Evolutionary conservation across 169 alveolate species (phyloP), one percentile per base, ranked within the genome.

Genomic region (Babesia bigemina): DNA sequence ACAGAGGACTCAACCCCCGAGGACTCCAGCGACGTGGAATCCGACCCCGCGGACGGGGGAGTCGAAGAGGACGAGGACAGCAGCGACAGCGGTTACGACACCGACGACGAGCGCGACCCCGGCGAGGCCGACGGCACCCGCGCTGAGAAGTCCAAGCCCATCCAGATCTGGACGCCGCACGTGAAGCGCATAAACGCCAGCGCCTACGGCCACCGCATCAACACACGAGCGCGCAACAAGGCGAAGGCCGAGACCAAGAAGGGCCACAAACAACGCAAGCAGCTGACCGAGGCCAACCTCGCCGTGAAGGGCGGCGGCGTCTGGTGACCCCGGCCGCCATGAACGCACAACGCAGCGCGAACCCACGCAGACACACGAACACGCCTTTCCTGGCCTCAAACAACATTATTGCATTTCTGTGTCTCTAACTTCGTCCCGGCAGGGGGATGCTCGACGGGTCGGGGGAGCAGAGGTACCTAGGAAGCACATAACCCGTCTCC

Each of bases 101-200:
- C 39, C n/a, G 67, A 59, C 67, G 28, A 74, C 17, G 60, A 59
- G n/a, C 50, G 19, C n/a, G 28, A 19, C 21, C 48, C 50, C 50
- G 44, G 28, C 14, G 50, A 28, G 48, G 33, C 11, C 13, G 70
- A n/a, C 8, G 13, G 42, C 42, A 55, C 7, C 2, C 70, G 33
- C 0, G 7, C 33, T 3, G 67, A 65, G 24, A 72, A 63, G 59
- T 44, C 16, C 12, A 83, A 63, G 33, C 90, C 84, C 53, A 83
- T 83, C 12, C 90, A 83, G 28, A 83, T 83, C 26, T 83, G 90
- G 90, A 65, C 28, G 19, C 90, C 90, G 19, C 86, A 83, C 61
- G 86, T 83, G 17, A 74, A 73, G 48, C 72, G 70, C 55, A 74
- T 83, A 10, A 76, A 83, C 26, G 73, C 74, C 11, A 83, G 36